A percentile compares a stretch with the other conserved stretches of the same genome.
These are phyloP conservation scores for Cercospora sp. DNA, from an alignment of 2,329 filamentous ascomycete species.

Conservation along the genomic window DNA sequence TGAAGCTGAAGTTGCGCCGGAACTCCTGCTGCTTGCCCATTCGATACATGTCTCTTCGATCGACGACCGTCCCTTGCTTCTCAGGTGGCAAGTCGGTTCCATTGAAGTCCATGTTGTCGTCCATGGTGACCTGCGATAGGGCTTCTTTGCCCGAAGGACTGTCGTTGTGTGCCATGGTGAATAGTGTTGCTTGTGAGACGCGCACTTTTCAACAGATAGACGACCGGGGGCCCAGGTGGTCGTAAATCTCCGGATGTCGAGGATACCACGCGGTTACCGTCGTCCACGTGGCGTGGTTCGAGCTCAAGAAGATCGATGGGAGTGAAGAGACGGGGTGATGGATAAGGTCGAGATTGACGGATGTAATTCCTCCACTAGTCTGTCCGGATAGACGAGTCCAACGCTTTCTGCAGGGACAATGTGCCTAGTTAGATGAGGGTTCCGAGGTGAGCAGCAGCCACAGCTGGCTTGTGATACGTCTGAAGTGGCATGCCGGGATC, in stretches of 20 bases:
- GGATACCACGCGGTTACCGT: neutral
- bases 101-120: constrained; percentile 16
- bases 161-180: neutral
- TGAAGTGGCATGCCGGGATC: neutral
- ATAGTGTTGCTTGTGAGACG: neutral
- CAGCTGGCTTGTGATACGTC: neutral
- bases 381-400: neutral
- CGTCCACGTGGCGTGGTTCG: neutral
- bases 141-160: constrained; percentile 18
- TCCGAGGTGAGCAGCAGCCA: neutral
- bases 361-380: neutral
- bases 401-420: neutral
- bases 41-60: constrained; percentile 27
- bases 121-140: constrained; percentile 16
- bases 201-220: neutral
- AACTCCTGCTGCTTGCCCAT: constrained; percentile 31
- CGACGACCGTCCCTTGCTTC: constrained; percentile 25
- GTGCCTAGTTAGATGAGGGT: neutral
- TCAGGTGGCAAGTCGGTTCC: constrained; percentile 26
- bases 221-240: neutral
- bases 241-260: neutral
- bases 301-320: neutral
- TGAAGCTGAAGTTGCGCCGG: constrained; percentile 27
- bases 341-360: neutral
- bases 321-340: neutral